phyloP scores from a whole-genome alignment of 306 rosid species.

The Pueraria montana region DNA sequence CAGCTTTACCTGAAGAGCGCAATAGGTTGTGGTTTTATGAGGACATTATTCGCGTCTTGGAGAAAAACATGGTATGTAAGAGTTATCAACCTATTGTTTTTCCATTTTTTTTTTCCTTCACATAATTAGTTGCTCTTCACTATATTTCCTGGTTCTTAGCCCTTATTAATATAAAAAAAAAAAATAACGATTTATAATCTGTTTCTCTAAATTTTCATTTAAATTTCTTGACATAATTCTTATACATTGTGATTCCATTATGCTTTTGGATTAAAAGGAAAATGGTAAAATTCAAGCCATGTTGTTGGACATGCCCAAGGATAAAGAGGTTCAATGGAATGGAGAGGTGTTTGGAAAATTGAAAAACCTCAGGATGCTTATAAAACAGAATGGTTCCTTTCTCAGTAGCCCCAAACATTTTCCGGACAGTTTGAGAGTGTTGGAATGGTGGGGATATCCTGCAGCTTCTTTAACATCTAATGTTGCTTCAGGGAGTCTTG shows the following conservation, averaged over 20 bases:
- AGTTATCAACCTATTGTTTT: background rate
- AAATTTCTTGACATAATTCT: background rate
- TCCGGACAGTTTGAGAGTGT: constrained; percentile 2
- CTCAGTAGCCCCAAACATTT: constrained; percentile 7
- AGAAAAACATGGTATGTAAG: constrained; percentile 21
- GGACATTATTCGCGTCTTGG: constrained; percentile 16
- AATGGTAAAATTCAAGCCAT: background rate
- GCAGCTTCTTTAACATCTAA: constrained; percentile 5
- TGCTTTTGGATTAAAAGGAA: constrained; percentile 10
- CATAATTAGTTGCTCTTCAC: background rate
- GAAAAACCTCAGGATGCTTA: constrained; percentile 35
- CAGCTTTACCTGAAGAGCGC: background rate
- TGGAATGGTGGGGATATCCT: constrained; percentile 31
- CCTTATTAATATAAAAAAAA: background rate
- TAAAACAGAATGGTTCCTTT: background rate
- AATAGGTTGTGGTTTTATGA: constrained; percentile 17
- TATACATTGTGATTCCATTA: background rate
- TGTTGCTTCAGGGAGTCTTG: background rate
- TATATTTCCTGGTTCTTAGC: background rate
- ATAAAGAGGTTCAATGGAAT: background rate
- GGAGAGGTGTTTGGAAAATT: constrained; percentile 14
- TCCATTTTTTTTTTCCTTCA: background rate
- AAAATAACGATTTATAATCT: background rate
- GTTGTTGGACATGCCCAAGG: background rate
- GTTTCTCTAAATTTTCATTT: background rate